These are phyloP conservation scores for Galerina sulciceps DNA, from an alignment of 768 basidiomycete species.

Conservation along the genomic window DNA sequence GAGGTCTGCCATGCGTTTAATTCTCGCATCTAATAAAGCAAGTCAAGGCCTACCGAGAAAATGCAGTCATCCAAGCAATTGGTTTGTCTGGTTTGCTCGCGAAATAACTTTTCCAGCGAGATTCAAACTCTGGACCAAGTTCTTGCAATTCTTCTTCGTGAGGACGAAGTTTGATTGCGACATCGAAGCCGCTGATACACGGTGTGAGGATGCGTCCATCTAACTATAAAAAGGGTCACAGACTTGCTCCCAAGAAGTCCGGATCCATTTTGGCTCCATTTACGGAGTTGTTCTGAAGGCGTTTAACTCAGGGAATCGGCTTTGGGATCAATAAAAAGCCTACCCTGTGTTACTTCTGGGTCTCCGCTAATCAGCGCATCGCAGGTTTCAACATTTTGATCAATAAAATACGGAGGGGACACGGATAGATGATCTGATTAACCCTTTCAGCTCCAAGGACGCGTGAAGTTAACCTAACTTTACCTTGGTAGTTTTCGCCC, in stretches of 20 bases:
- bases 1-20: neutral
- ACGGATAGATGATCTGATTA: conserved; percentile 42
- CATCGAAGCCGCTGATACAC: conserved; percentile 47
- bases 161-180: conserved; percentile 61
- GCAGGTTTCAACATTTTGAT: conserved; percentile 47
- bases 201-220: neutral
- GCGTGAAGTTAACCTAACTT: conserved; percentile 40
- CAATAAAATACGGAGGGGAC: conserved; percentile 41
- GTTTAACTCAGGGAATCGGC: neutral
- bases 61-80: conserved; percentile 43
- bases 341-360: conserved; percentile 42
- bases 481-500: conserved; percentile 65
- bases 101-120: conserved; percentile 53
- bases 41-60: conserved; percentile 35
- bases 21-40: neutral
- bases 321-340: conserved; percentile 5
- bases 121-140: conserved; percentile 49
- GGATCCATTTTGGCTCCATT: conserved; percentile 1
- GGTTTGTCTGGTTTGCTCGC: conserved; percentile 57
- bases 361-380: conserved; percentile 46
- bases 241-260: conserved; percentile 11
- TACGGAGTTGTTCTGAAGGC: neutral
- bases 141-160: conserved; percentile 48
- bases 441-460: neutral
- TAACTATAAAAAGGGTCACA: neutral